These are phyloP conservation scores for Bolboschoenoplectus hybrid DNA, from an alignment of 202 grass and related monocot genomes.

Conservation along the genomic window DNA sequence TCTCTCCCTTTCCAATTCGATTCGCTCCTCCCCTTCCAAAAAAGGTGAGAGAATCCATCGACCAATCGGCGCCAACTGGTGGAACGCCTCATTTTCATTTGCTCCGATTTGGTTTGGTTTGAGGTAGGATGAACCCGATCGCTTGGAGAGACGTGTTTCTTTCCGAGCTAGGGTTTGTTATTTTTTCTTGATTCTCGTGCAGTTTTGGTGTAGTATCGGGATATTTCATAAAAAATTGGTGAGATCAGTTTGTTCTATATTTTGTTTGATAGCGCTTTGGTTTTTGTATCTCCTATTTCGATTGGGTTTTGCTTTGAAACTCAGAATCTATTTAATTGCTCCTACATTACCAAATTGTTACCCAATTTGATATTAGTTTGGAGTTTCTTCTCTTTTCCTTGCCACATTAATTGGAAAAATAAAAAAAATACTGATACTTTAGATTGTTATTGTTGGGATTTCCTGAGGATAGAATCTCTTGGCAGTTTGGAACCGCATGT, in stretches of 20 bases:
- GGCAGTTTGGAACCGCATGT: background rate
- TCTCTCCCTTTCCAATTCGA: conserved; percentile 25
- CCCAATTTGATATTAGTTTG: background rate
- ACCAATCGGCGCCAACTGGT: conserved; percentile 11
- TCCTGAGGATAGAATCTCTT: conserved; percentile 2
- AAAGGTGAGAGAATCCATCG: conserved; percentile 42
- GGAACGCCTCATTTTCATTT: background rate
- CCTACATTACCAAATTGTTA: background rate
- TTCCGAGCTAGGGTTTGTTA: conserved; percentile 27
- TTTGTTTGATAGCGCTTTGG: background rate
- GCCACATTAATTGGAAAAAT: conserved; percentile 7
- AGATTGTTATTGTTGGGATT: background rate
- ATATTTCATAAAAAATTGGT: background rate
- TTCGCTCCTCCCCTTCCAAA: conserved; percentile 21
- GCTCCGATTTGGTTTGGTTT: background rate
- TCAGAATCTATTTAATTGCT: background rate
- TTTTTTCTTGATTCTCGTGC: conserved; percentile 18
- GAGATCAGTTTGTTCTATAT: background rate
- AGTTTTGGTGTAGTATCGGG: background rate
- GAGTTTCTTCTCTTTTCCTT: background rate
- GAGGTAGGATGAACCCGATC: background rate
- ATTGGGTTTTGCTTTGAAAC: background rate
- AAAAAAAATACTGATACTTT: background rate
- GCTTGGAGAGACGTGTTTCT: conserved; percentile 8
- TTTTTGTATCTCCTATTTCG: conserved; percentile 1